Evolutionary conservation across 345 rosid species (phyloP).

Genomic region (Sisymbrium irio): DNA sequence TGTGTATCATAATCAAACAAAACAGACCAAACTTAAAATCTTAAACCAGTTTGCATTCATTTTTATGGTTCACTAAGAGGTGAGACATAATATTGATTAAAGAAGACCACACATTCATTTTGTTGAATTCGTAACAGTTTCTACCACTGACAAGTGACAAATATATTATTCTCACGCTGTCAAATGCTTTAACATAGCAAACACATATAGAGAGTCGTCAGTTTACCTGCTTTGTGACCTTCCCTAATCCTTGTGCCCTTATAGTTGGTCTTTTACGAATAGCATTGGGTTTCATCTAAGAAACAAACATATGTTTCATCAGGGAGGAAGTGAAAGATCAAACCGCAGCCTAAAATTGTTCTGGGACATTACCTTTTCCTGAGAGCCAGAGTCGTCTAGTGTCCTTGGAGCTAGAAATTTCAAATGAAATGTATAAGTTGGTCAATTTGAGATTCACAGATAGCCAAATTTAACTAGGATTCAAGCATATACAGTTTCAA

Average conservation of each 20-base stretch:
- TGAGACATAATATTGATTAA: neutral
- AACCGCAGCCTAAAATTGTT: conserved; percentile 6
- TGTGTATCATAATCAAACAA: conserved; percentile 11
- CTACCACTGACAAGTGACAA: neutral
- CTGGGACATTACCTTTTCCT: conserved; percentile 50
- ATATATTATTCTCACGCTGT: neutral
- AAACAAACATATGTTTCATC: conserved; percentile 20
- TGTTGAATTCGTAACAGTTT: neutral
- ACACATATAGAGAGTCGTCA: conserved; percentile 4
- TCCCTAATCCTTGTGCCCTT: conserved; percentile 43
- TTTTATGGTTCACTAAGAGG: neutral
- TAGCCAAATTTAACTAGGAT: neutral
- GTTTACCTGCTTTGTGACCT: conserved; percentile 46
- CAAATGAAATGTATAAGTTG: neutral
- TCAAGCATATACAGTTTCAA: conserved; percentile 9
- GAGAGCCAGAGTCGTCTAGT: conserved; percentile 40
- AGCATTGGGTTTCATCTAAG: conserved; percentile 46
- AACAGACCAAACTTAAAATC: neutral
- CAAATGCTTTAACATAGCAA: conserved; percentile 12
- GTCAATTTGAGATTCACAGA: neutral
- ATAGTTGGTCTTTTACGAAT: conserved; percentile 51
- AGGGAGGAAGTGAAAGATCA: conserved; percentile 11
- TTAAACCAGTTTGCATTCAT: neutral
- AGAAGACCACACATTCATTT: conserved; percentile 1
- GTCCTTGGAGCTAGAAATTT: conserved; percentile 48